A percentile compares a stretch with the other conserved stretches of the same genome.
phyloP scores from a whole-genome alignment of 305 asterid genomes.

The Plantago coronopus region DNA sequence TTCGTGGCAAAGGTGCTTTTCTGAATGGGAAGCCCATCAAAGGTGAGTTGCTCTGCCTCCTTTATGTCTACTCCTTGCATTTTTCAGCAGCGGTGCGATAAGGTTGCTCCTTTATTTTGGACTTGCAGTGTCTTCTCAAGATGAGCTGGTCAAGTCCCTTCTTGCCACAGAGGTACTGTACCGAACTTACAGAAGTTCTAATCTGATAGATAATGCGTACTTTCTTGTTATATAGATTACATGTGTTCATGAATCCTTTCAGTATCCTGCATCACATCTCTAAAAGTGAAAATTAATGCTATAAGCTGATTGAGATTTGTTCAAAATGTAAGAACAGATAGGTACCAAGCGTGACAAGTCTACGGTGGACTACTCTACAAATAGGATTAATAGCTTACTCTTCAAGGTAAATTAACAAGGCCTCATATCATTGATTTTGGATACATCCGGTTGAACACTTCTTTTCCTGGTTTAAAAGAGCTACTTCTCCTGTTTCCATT shows the following conservation, averaged over 20 bases:
- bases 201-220: not conserved
- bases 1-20: conserved; percentile 77
- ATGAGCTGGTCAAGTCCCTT: conserved; percentile 70
- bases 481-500: no score
- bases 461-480: not conserved
- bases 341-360: conserved; percentile 75
- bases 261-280: not conserved
- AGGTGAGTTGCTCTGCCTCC: conserved; percentile 37
- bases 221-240: not conserved
- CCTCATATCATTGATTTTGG: conserved; percentile 12
- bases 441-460: not conserved
- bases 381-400: conserved; percentile 69
- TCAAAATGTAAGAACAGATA: conserved; percentile 39
- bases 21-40: conserved; percentile 83
- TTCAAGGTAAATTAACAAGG: conserved; percentile 49
- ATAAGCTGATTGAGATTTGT: conserved; percentile 16
- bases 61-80: conserved; percentile 13
- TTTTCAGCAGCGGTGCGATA: conserved; percentile 15
- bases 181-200: conserved; percentile 5
- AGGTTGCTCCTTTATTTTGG: conserved; percentile 14
- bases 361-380: conserved; percentile 62
- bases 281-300: not conserved
- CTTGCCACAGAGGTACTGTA: conserved; percentile 76
- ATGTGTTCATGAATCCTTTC: no score
- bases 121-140: conserved; percentile 75